Evolutionary conservation across 345 rosid genomes (phyloP).

Genomic region (Arabis alpina): DNA sequence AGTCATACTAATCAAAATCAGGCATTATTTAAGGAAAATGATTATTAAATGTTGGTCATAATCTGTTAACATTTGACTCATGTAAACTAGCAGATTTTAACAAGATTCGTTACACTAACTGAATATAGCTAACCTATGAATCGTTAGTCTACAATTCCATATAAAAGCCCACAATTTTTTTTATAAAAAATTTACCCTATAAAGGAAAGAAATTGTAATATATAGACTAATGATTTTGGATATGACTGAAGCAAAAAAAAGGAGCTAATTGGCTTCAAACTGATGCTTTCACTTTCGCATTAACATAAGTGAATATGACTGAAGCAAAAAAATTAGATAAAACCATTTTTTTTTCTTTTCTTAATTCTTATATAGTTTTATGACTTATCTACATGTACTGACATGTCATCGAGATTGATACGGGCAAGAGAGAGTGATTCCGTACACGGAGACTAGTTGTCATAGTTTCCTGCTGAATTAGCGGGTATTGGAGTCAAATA

Average conservation of each 20-base stretch:
- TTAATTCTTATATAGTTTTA: neutral
- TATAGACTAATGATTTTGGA: conserved; percentile 17
- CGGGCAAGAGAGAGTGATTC: conserved; percentile 14
- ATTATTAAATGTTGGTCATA: conserved; percentile 1
- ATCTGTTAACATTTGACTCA: neutral
- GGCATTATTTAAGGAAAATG: neutral
- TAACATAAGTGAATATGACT: conserved; percentile 27
- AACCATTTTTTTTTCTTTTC: neutral
- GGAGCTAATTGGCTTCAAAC: conserved; percentile 31
- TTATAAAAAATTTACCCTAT: neutral
- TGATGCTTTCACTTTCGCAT: conserved; percentile 29
- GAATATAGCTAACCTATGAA: neutral
- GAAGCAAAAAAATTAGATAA: conserved; percentile 19
- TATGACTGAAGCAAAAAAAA: neutral
- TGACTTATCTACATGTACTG: neutral
- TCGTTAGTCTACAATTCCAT: neutral
- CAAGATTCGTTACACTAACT: neutral
- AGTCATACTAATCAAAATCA: neutral
- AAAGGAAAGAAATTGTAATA: conserved; percentile 15
- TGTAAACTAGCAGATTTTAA: neutral
- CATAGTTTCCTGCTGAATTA: conserved; percentile 42
- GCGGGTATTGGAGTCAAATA: conserved; percentile 18
- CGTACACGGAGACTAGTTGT: conserved; percentile 43
- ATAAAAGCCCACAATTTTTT: neutral
- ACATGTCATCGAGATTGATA: conserved; percentile 29